Percentiles rank a stretch among this genome's conserved stretches.
These are phyloP conservation scores for Xylaria sp. DNA, from an alignment of 2,329 filamentous ascomycete genomes.

Conservation along the genomic window DNA sequence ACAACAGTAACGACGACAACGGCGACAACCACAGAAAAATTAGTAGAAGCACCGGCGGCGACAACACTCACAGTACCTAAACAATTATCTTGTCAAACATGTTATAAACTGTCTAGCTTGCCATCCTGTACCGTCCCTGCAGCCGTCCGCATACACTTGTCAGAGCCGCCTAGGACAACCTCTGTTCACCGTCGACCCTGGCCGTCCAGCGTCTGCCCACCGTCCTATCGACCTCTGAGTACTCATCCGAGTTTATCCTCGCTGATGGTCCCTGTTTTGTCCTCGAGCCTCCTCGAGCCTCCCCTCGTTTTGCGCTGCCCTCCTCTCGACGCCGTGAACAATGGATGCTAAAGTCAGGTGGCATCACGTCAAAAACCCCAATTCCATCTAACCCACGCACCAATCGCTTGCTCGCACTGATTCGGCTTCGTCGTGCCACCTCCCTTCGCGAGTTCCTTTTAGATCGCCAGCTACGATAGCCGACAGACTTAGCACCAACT, in stretches of 20 bases:
- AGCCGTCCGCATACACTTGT: constrained; percentile 50
- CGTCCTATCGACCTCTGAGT: constrained; percentile 17
- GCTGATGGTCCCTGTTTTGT: constrained; percentile 14
- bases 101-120: constrained; percentile 46
- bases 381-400: constrained; percentile 41
- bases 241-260: constrained; percentile 18
- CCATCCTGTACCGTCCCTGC: constrained; percentile 45
- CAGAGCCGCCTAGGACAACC: constrained; percentile 46
- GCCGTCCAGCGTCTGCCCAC: constrained; percentile 41
- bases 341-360: constrained; percentile 54
- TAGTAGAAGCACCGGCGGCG: not conserved
- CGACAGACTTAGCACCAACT: constrained; percentile 15
- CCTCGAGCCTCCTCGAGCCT: constrained; percentile 1
- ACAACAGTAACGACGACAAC: not conserved
- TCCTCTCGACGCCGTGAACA: constrained; percentile 44
- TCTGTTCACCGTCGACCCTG: constrained; percentile 29
- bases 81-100: constrained; percentile 40
- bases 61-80: not conserved
- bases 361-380: constrained; percentile 47
- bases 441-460: constrained; percentile 19
- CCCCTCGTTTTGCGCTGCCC: constrained; percentile 36
- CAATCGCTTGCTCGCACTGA: constrained; percentile 22
- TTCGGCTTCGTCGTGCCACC: constrained; percentile 18
- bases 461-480: constrained; percentile 26
- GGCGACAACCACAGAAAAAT: not conserved